Evolutionary conservation across 2,329 filamentous ascomycete genomes (phyloP).

Genomic region (Intubia oerlemansii): DNA sequence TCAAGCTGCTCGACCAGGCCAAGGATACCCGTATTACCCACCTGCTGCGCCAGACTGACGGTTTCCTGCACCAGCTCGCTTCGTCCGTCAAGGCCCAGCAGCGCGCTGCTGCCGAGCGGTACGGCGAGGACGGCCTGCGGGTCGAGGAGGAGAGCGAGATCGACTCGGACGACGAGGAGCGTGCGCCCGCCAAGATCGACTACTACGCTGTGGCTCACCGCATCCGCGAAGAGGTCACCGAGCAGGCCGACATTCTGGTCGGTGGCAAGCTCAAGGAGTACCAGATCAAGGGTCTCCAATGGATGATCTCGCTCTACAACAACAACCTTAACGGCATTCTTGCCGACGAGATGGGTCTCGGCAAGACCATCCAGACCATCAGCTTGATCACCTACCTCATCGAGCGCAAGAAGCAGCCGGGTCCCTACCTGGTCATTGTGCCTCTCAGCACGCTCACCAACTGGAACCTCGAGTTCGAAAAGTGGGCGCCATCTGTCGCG

Average conservation of each 20-base stretch:
- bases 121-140: slow-evolving; percentile 44
- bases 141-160: slow-evolving; percentile 42
- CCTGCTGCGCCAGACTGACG: slow-evolving; percentile 87
- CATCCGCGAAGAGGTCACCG: slow-evolving; percentile 74
- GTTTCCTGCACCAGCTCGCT: slow-evolving; percentile 88
- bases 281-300: slow-evolving; percentile 93
- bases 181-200: slow-evolving; percentile 65
- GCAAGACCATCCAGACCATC: slow-evolving; percentile 98
- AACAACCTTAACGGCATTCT: slow-evolving; percentile 98
- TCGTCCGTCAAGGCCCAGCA: slow-evolving; percentile 90
- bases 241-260: slow-evolving; percentile 69
- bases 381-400: slow-evolving; percentile 94
- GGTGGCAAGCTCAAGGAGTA: slow-evolving; percentile 93
- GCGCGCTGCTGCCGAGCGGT: slow-evolving; percentile 57
- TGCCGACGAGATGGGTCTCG: slow-evolving; percentile 98
- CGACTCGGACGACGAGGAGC: slow-evolving; percentile 48
- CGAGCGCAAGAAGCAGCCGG: slow-evolving; percentile 78
- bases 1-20: slow-evolving; percentile 92
- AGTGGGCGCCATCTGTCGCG: slow-evolving; percentile 78
- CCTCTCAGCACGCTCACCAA: slow-evolving; percentile 93
- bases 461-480: slow-evolving; percentile 97
- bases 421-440: slow-evolving; percentile 90
- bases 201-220: slow-evolving; percentile 98
- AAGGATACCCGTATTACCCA: slow-evolving; percentile 99
- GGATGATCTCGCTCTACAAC: slow-evolving; percentile 99